Conservation (phyloP, 371 early-diverging fungal genomes). For the Syncephalastrum monosporum region DNA sequence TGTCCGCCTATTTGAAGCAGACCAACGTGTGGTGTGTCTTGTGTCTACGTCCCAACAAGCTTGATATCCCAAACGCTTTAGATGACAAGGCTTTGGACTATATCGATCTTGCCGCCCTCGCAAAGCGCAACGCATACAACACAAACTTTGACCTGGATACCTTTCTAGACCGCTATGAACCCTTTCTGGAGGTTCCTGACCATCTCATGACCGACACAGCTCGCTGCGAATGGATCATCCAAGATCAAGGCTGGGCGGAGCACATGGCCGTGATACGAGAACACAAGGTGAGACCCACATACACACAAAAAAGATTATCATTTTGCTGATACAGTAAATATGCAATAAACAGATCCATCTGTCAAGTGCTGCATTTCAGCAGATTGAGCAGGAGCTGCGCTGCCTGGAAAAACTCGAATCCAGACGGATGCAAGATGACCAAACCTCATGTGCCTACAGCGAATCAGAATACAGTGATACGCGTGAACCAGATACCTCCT, state of each 20-base stretch:
- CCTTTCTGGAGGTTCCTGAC: conserved; percentile 37
- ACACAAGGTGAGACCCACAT: conserved; percentile 14
- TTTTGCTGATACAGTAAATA: background rate
- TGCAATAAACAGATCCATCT: conserved; percentile 55
- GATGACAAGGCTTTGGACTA: conserved; percentile 55
- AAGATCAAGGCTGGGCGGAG: conserved; percentile 63
- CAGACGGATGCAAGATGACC: conserved; percentile 36
- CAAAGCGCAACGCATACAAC: conserved; percentile 54
- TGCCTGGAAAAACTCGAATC: conserved; percentile 46
- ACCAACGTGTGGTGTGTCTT: conserved; percentile 81
- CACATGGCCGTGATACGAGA: conserved; percentile 57
- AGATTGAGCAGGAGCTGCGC: conserved; percentile 64
- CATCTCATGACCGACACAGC: conserved; percentile 11
- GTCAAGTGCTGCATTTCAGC: conserved; percentile 70
- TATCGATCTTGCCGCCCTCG: conserved; percentile 51
- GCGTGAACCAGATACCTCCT: conserved; percentile 7
- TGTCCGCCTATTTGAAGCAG: conserved; percentile 72
- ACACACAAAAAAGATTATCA: background rate
- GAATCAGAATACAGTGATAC: conserved; percentile 8
- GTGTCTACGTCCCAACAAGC: conserved; percentile 76
- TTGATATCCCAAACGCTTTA: conserved; percentile 52
- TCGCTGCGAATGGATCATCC: conserved; percentile 52
- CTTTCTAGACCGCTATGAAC: conserved; percentile 69
- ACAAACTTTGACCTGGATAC: conserved; percentile 53
- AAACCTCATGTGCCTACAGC: background rate